These are phyloP conservation scores for Phaeolepiota aurea DNA, from an alignment of 768 basidiomycete genomes.

Conservation along the genomic window DNA sequence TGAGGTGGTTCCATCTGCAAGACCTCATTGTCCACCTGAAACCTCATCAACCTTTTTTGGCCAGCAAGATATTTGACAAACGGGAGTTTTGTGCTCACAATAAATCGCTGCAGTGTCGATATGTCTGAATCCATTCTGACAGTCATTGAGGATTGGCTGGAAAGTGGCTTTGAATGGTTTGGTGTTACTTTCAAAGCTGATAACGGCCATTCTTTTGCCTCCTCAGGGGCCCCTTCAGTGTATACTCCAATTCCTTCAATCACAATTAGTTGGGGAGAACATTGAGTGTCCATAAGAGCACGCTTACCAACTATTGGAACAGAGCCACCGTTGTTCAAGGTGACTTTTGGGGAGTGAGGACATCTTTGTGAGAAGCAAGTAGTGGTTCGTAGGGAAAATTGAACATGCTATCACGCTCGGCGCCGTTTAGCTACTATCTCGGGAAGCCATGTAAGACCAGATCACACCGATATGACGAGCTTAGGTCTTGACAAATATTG, in stretches of 20 bases:
- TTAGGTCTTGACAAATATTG: too few relatives aligned
- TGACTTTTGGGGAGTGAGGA: not conserved
- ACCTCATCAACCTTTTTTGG: constrained; percentile 6
- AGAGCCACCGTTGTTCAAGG: not conserved
- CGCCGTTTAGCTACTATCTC: too few relatives aligned
- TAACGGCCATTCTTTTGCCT: not conserved
- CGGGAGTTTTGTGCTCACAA: constrained; percentile 34
- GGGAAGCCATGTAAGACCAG: too few relatives aligned
- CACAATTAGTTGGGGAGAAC: constrained; percentile 7
- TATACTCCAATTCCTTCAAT: not conserved
- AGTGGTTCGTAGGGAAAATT: too few relatives aligned
- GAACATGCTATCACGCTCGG: too few relatives aligned
- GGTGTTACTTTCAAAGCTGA: not conserved
- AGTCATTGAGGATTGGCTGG: too few relatives aligned
- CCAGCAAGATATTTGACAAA: constrained; percentile 10
- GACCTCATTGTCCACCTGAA: too few relatives aligned
- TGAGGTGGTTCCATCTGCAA: constrained; percentile 28
- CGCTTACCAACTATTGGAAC: not conserved
- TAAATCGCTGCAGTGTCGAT: constrained; percentile 31
- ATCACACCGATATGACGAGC: too few relatives aligned
- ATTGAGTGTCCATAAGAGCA: too few relatives aligned
- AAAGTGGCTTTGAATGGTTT: too few relatives aligned
- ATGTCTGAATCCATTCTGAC: constrained; percentile 32
- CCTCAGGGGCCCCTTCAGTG: not conserved
- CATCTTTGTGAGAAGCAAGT: too few relatives aligned